These are phyloP conservation scores for Camelina sativa DNA, from an alignment of 345 rosid genomes.

Conservation along the genomic window DNA sequence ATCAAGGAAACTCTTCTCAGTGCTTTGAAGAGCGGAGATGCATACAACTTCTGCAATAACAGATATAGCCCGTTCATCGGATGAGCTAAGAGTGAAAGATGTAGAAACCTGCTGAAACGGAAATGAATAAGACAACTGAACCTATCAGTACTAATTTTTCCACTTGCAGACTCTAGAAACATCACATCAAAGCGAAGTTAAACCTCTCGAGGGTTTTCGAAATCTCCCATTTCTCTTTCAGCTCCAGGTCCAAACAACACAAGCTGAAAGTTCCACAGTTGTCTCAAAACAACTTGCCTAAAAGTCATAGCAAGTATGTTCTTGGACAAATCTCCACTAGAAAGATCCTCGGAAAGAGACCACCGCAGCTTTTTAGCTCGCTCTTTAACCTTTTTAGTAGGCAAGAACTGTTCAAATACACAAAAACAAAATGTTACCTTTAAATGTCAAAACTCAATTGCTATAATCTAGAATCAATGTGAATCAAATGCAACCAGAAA, in stretches of 20 bases:
- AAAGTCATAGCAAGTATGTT: slow-evolving; percentile 91
- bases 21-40: slow-evolving; percentile 61
- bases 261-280: slow-evolving; percentile 79
- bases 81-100: slow-evolving; percentile 64
- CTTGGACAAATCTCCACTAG: slow-evolving; percentile 48
- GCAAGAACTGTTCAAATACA: slow-evolving; percentile 64
- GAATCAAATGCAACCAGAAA: not conserved
- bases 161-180: slow-evolving; percentile 52
- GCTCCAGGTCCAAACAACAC: slow-evolving; percentile 71
- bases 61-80: slow-evolving; percentile 64
- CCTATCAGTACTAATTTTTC: slow-evolving; percentile 57
- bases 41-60: slow-evolving; percentile 80
- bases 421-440: not conserved
- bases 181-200: slow-evolving; percentile 44
- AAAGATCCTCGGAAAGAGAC: slow-evolving; percentile 54
- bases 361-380: slow-evolving; percentile 61
- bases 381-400: slow-evolving; percentile 75
- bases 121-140: slow-evolving; percentile 67
- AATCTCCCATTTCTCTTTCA: slow-evolving; percentile 69
- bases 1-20: slow-evolving; percentile 59
- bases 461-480: slow-evolving; percentile 15
- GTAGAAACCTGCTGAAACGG: slow-evolving; percentile 70
- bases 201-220: slow-evolving; percentile 80
- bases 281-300: slow-evolving; percentile 79
- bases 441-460: slow-evolving; percentile 11